Conservation (phyloP, 1,284 basidiomycete genomes). For the Malassezia japonica region DNA sequence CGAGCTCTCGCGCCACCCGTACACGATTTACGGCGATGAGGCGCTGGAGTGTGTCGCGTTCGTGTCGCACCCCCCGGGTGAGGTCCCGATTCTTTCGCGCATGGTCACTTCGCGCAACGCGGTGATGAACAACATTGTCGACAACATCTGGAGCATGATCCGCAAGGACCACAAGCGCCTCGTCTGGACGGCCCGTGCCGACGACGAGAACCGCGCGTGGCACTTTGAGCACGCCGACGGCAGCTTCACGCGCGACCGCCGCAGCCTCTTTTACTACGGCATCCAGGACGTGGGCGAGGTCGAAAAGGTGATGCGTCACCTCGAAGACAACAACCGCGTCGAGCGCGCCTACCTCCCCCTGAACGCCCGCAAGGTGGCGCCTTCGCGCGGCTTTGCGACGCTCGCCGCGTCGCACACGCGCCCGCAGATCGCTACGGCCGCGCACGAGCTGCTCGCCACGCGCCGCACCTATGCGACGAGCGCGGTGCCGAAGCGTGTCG, state of each 20-base stretch:
- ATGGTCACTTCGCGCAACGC: slow-evolving; percentile 79
- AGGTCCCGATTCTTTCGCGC: slow-evolving; percentile 84
- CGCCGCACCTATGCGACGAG: slow-evolving; percentile 52
- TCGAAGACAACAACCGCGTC: slow-evolving; percentile 77
- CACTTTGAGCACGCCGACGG: slow-evolving; percentile 98
- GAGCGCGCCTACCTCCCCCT: slow-evolving; percentile 81
- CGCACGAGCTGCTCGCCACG: slow-evolving; percentile 62
- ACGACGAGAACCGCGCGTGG: slow-evolving; percentile 93
- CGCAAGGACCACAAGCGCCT: slow-evolving; percentile 86
- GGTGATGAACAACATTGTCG: slow-evolving; percentile 82
- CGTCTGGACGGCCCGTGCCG: slow-evolving; percentile 91
- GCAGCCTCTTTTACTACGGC: slow-evolving; percentile 94
- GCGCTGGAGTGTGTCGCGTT: slow-evolving; percentile 90
- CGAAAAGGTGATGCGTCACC: slow-evolving; percentile 61
- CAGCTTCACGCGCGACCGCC: slow-evolving; percentile 84
- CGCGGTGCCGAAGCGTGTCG: slow-evolving; percentile 62
- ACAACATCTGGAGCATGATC: slow-evolving; percentile 93
- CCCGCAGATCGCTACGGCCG: background rate
- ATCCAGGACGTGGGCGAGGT: slow-evolving; percentile 85
- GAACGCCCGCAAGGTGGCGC: slow-evolving; percentile 61
- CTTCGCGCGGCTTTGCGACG: slow-evolving; percentile 45
- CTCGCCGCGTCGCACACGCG: slow-evolving; percentile 53
- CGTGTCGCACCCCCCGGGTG: slow-evolving; percentile 79
- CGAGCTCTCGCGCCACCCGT: slow-evolving; percentile 59
- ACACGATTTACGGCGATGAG: slow-evolving; percentile 95